Conservation (phyloP, 768 basidiomycete genomes). For the Lactarius evosmus region DNA sequence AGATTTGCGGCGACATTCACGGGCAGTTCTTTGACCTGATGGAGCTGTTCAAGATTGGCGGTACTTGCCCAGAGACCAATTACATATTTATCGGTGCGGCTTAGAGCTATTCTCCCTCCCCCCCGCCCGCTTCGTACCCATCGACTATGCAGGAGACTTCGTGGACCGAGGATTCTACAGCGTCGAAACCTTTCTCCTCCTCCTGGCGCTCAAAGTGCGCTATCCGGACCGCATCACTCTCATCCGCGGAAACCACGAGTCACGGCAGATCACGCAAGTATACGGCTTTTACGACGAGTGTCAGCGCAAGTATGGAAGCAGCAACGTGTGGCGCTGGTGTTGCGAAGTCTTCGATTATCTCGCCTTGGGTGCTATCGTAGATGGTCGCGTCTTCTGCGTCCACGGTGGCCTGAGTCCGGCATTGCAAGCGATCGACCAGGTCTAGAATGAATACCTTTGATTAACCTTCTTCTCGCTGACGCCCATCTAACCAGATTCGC, state of each 20-base stretch:
- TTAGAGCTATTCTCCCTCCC: conserved; percentile 20
- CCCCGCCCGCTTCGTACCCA: conserved; percentile 13
- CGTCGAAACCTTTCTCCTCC: conserved; percentile 92
- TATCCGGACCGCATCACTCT: conserved; percentile 97
- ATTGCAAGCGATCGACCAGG: conserved; percentile 85
- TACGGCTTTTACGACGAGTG: conserved; percentile 97
- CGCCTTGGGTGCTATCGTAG: conserved; percentile 92
- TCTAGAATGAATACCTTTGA: conserved; percentile 33
- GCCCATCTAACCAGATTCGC: conserved; percentile 59
- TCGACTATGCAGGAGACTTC: conserved; percentile 77
- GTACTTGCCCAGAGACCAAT: conserved; percentile 88
- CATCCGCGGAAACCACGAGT: conserved; percentile 97
- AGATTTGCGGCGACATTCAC: conserved; percentile 96
- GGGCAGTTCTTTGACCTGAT: conserved; percentile 96
- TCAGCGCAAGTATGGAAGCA: conserved; percentile 89
- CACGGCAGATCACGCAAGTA: conserved; percentile 94
- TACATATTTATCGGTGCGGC: conserved; percentile 92
- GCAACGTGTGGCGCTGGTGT: conserved; percentile 97
- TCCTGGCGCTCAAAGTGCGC: conserved; percentile 93
- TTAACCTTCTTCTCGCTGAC: conserved; percentile 10
- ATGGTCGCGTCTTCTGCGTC: conserved; percentile 95
- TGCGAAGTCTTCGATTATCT: conserved; percentile 99
- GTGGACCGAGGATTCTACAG: conserved; percentile 97
- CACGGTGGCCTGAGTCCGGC: conserved; percentile 95
- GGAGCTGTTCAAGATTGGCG: conserved; percentile 92